Base-by-base conservation (phyloP, 768 basidiomycete genomes). In the Leccinum variicolor region DNA sequence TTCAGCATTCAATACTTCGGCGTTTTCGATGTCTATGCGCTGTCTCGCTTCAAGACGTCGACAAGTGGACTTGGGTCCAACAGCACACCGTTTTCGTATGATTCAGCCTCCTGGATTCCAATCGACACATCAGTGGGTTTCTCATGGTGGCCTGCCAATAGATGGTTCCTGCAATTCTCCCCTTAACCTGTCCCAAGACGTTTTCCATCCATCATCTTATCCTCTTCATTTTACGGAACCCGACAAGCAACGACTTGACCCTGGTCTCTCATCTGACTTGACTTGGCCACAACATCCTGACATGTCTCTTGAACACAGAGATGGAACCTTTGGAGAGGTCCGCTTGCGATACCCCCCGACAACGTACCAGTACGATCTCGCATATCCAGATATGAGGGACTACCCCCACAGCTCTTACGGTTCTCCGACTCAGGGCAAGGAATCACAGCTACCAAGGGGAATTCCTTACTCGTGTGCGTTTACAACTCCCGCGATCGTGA, bases 11-110 rank as follows among this genome's bases (percentile, higher is more conserved):
- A 56, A 56, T 26, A 33, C 60, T 31, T 57, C 66, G 56, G 56
- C 57, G 33, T 58, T 64, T 36, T 73, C 72, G 39, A 65, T 71
- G 58, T 71, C 76, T 21, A 68, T 63, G 55, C 67, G 69, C n/a
- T 73, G 68, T 19, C 61, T 72, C 34, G 58, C 70, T 49, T 68
- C 72, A 17, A 74, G 72, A 23, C 63, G 66, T 45, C 60, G 64
- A 50, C 69, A 65, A 21, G 43, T 61, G 46, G 65, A 66, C 15
- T 57, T 61, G 14, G 66, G 63, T 54, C 58, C 64, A 36, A 41
- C 54, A 26, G 41, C 36, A 17, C 47, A 60, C 28, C 28, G 62
- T 57, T 45, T 59, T 55, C 55, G 55, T 26, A 52, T 52, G n/a
- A 21, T 45, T 45, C 58, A 55, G 34, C 56, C 61, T 50, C 56